Evolutionary conservation across 2,329 filamentous ascomycete species (phyloP), one percentile per base, ranked within the genome.

Genomic region (Hyphodiscus sp.): DNA sequence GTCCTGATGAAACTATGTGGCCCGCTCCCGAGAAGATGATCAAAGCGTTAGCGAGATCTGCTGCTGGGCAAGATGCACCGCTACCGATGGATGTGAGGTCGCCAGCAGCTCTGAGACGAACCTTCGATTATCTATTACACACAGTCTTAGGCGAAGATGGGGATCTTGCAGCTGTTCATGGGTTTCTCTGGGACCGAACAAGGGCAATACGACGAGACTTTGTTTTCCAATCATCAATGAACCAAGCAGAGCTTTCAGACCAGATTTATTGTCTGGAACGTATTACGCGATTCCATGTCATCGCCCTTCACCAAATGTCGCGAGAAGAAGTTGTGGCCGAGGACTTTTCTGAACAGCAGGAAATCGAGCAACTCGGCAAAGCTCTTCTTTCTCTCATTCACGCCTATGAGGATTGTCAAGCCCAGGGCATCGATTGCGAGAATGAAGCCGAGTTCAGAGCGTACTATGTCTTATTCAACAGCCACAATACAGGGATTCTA

Each of bases 41-140:
- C 52, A 87, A 86, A 67, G 82, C 83, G 57, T 73, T 85, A 56
- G 82, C 83, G 45, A 77, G 84, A 46, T 87, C 84, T 23, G 82
- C 84, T 33, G 84, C 84, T 45, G 84, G 84, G 23, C 81, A 85
- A 62, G 83, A 86, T 62, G 80, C 82, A 6, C 82, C 83, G 13
- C 68, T 87, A 33, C 84, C 84, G 1, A 84, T 82, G 75, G 84
- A 87, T 60, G 82, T 87, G 18, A 77, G 83, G 52, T 84, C 83
- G 2, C 75, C 82, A 8, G 68, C 75, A 11, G 75, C 81, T 4
- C 73, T 87, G 33, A 76, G 77, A 59, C 74, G 75, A 54, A 83
- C 83, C 0, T 71, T 86, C 7, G 77, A 85, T 63, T 86, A 87
- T 59, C 71, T 87, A 2, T 73, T 87, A 46, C 75, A 84, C 61